Percentiles rank a stretch among this genome's conserved stretches.
Evolutionary conservation across 2,329 filamentous ascomycete genomes (phyloP).

Genomic region (Hypoxylon sp.): DNA sequence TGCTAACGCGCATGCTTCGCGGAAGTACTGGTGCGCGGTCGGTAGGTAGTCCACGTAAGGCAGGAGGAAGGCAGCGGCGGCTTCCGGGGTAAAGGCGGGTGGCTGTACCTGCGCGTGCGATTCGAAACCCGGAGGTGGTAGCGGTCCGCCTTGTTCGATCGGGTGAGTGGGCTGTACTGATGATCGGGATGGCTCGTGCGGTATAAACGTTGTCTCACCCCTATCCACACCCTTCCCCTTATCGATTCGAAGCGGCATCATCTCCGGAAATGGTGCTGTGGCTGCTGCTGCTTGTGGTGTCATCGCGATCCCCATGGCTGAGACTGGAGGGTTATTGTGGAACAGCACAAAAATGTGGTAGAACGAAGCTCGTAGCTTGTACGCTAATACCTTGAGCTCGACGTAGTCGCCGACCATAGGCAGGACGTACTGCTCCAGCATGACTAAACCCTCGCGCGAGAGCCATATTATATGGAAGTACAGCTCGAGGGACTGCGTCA

Average conservation of each 20-base stretch:
- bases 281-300: constrained; percentile 21
- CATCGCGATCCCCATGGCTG: constrained; percentile 65
- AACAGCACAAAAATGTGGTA: constrained; percentile 98
- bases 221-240: constrained; percentile 67
- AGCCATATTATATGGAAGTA: constrained; percentile 96
- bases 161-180: constrained; percentile 65
- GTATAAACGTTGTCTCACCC: constrained; percentile 46
- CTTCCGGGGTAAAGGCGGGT: constrained; percentile 49
- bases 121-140: constrained; percentile 69
- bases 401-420: constrained; percentile 84
- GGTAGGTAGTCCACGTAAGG: constrained; percentile 86
- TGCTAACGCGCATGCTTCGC: constrained; percentile 80
- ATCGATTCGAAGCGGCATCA: constrained; percentile 52
- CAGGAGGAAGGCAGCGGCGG: constrained; percentile 81
- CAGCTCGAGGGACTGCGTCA: constrained; percentile 84
- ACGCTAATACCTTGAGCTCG: constrained; percentile 89
- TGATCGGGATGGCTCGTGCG: constrained; percentile 59
- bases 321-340: constrained; percentile 88
- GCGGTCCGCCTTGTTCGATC: constrained; percentile 70
- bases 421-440: constrained; percentile 89
- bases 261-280: constrained; percentile 29
- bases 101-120: constrained; percentile 44
- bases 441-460: constrained; percentile 87
- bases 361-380: constrained; percentile 93
- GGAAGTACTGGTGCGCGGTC: constrained; percentile 84